Evolutionary conservation across 768 basidiomycete genomes (phyloP).

Genomic region (Boletus tylopilopsis): DNA sequence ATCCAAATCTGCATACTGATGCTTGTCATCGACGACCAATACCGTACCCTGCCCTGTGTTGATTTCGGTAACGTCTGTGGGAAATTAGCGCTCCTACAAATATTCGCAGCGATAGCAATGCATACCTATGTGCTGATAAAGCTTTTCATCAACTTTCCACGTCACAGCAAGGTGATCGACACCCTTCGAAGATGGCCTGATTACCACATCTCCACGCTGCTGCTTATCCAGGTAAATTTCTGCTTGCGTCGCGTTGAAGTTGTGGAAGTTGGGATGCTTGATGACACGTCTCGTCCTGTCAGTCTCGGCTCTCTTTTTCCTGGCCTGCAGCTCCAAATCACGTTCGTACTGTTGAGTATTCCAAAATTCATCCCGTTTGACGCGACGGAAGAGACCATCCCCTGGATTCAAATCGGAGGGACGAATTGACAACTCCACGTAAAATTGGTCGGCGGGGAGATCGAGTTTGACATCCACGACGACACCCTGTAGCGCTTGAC

Average conservation of each 20-base stretch:
- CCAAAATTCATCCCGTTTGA: slow-evolving; percentile 60
- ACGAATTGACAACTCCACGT: slow-evolving; percentile 73
- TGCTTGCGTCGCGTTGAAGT: slow-evolving; percentile 86
- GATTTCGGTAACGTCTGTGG: slow-evolving; percentile 74
- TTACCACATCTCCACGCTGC: slow-evolving; percentile 93
- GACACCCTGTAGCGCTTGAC: slow-evolving; percentile 76
- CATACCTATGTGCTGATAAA: slow-evolving; percentile 96
- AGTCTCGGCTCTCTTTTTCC: slow-evolving; percentile 83
- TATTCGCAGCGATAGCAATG: background rate
- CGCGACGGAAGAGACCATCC: slow-evolving; percentile 58
- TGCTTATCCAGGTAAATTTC: slow-evolving; percentile 86
- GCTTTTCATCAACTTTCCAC: slow-evolving; percentile 96
- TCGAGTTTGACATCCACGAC: slow-evolving; percentile 70
- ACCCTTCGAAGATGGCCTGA: slow-evolving; percentile 94
- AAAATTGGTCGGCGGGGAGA: slow-evolving; percentile 56
- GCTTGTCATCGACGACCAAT: slow-evolving; percentile 70
- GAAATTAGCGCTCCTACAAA: slow-evolving; percentile 5
- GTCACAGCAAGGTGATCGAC: slow-evolving; percentile 92
- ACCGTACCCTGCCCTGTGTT: slow-evolving; percentile 68
- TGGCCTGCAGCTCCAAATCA: slow-evolving; percentile 67
- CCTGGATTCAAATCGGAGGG: slow-evolving; percentile 56
- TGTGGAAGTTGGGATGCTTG: slow-evolving; percentile 98
- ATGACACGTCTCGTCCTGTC: slow-evolving; percentile 81
- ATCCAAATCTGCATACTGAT: slow-evolving; percentile 90
- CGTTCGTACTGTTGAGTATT: slow-evolving; percentile 60